Conservation (phyloP, 345 rosid species). For the Eutrema japonicum region DNA sequence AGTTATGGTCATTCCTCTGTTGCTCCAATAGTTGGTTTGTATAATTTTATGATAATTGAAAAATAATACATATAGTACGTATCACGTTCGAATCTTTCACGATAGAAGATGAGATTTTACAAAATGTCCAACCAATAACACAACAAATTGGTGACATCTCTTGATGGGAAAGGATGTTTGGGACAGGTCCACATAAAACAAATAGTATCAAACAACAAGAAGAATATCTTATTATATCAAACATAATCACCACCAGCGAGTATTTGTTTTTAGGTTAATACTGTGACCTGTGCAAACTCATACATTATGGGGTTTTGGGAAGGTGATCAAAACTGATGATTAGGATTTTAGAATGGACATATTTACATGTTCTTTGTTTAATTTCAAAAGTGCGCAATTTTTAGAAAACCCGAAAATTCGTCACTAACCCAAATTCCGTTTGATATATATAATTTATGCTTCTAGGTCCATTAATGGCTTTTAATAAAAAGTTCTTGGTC, state of each 20-base stretch:
- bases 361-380: too few species aligned
- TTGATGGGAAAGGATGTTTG: constrained; percentile 34
- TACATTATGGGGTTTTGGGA: too few species aligned
- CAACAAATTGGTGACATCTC: constrained; percentile 35
- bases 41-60: not conserved
- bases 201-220: not conserved
- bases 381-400: too few species aligned
- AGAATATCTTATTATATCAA: not conserved
- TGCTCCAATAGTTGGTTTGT: not conserved
- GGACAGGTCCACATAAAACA: constrained; percentile 20
- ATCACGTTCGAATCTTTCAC: constrained; percentile 16
- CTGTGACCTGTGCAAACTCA: too few species aligned
- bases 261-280: too few species aligned
- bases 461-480: not conserved
- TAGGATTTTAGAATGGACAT: too few species aligned
- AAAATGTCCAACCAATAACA: constrained; percentile 34
- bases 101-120: not conserved
- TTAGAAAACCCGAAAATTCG: too few species aligned
- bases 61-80: not conserved
- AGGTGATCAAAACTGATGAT: too few species aligned
- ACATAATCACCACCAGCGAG: not conserved
- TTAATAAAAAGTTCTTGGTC: not conserved
- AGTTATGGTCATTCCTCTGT: constrained; percentile 15
- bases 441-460: not conserved
- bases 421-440: too few species aligned